phyloP scores from a whole-genome alignment of 1,284 basidiomycete genomes.

The Leccinum pseudoinsigne region DNA sequence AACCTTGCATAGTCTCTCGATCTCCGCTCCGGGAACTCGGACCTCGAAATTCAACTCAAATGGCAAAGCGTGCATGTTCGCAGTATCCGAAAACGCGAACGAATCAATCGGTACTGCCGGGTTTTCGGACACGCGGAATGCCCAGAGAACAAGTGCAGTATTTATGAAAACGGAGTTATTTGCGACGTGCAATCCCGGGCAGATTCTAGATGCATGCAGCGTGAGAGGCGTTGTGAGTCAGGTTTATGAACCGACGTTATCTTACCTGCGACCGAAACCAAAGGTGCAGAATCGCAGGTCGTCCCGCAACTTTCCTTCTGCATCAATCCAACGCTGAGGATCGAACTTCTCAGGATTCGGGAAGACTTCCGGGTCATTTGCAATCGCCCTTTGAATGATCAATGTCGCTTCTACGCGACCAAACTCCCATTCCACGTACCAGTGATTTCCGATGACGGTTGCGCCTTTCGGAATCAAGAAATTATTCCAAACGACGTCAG shows the following conservation, averaged over 20 bases:
- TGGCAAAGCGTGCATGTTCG: conserved; percentile 13
- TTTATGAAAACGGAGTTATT: conserved; percentile 30
- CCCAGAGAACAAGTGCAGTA: conserved; percentile 25
- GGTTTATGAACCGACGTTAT: neutral
- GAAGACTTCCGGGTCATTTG: conserved; percentile 55
- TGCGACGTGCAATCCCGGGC: conserved; percentile 29
- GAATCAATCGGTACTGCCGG: conserved; percentile 24
- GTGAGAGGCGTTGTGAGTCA: conserved; percentile 11
- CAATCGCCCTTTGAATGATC: conserved; percentile 42
- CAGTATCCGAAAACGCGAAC: conserved; percentile 20
- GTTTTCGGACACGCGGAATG: conserved; percentile 25
- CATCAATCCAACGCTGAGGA: conserved; percentile 56
- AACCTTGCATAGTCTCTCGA: conserved; percentile 14
- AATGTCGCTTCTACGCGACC: neutral
- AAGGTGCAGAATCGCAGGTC: conserved; percentile 56
- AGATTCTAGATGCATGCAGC: conserved; percentile 16
- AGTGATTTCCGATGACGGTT: conserved; percentile 57
- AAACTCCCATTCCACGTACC: conserved; percentile 34
- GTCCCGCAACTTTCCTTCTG: conserved; percentile 45
- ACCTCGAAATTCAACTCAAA: conserved; percentile 21
- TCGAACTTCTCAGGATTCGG: conserved; percentile 59
- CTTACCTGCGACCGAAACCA: conserved; percentile 57
- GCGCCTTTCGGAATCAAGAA: conserved; percentile 60
- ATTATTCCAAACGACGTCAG: conserved; percentile 55
- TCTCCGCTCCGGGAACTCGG: conserved; percentile 5